Evolutionary conservation across 2,329 filamentous ascomycete genomes (phyloP).

Genomic region (Coniochaeta sp.): DNA sequence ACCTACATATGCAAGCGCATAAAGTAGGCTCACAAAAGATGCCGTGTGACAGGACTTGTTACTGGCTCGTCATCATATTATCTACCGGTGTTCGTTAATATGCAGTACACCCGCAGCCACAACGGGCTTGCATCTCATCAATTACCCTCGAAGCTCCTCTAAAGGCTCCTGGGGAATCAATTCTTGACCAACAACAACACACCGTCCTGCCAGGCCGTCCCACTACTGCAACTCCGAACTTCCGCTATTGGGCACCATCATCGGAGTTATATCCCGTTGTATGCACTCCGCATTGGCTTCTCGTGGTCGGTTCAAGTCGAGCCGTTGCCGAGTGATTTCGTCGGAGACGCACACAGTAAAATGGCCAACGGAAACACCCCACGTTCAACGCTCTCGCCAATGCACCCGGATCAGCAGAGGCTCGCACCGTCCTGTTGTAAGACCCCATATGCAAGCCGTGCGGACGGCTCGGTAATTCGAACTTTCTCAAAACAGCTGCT

Average conservation of each 20-base stretch:
- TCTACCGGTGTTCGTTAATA: neutral
- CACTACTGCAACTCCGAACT: neutral
- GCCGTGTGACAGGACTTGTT: neutral
- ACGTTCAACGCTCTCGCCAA: neutral
- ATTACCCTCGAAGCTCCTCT: too few species aligned
- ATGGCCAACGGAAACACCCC: neutral
- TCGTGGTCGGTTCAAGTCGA: neutral
- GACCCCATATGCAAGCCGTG: neutral
- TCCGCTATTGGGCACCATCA: neutral
- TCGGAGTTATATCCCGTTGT: neutral
- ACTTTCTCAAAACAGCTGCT: neutral
- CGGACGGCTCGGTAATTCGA: neutral
- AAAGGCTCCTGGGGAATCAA: neutral
- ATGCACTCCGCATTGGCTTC: neutral
- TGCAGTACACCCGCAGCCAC: neutral
- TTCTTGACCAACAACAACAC: neutral
- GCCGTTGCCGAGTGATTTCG: neutral
- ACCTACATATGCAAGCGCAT: too few species aligned
- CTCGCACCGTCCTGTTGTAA: neutral
- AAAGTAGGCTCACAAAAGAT: neutral
- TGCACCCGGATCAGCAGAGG: neutral
- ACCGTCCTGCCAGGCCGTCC: neutral
- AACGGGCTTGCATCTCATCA: neutral
- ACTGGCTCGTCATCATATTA: neutral
- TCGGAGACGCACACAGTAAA: neutral